These are phyloP conservation scores for Plasmodium inui DNA, from an alignment of 169 alveolate species.

Conservation along the genomic window DNA sequence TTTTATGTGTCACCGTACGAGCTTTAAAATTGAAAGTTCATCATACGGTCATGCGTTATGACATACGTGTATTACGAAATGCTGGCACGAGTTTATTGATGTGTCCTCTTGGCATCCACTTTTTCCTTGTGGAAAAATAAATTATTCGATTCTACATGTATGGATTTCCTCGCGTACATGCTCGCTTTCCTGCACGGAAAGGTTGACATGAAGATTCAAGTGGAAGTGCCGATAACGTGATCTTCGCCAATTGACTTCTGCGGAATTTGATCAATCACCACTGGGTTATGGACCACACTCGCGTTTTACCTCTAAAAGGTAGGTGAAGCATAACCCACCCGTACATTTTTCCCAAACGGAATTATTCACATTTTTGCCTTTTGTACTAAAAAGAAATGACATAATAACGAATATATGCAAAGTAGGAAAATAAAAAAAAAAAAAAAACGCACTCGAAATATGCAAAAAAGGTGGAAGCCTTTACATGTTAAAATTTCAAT, in stretches of 20 bases:
- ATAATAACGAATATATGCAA: neutral
- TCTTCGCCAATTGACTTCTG: neutral
- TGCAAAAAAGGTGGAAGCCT: neutral
- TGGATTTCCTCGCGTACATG: neutral
- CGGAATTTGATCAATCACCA: neutral
- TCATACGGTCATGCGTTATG: neutral
- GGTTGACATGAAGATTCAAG: neutral
- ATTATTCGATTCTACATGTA: neutral
- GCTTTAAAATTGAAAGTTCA: neutral
- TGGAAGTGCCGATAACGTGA: neutral
- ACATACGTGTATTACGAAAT: neutral
- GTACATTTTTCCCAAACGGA: neutral
- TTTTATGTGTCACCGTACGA: neutral
- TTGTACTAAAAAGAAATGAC: neutral
- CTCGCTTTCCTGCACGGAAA: neutral
- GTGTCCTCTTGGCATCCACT: neutral
- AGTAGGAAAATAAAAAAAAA: neutral
- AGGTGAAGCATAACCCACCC: neutral
- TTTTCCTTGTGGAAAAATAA: neutral
- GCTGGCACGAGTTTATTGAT: neutral
- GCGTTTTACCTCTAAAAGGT: neutral
- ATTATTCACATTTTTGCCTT: neutral
- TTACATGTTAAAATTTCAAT: neutral
- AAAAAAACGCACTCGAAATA: neutral
- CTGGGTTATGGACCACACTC: neutral